These are phyloP conservation scores for Colletotrichum orbiculare DNA, from an alignment of 2,329 filamentous ascomycete species.

Conservation along the genomic window DNA sequence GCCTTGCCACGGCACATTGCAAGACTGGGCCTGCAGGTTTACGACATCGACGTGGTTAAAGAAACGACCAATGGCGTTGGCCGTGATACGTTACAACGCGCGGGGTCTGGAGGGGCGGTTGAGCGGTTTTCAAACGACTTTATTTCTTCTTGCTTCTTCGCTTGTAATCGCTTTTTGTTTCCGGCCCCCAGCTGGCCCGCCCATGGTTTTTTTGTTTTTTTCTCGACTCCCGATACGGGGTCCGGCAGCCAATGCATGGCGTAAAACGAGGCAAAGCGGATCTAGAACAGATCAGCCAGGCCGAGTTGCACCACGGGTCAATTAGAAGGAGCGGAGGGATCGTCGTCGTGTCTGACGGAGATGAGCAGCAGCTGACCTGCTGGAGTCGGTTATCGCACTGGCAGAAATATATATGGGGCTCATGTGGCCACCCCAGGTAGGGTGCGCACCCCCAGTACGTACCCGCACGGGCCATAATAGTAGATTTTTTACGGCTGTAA, in stretches of 20 bases:
- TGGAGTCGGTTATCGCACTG: no score
- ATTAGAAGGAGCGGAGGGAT: conserved; percentile 25
- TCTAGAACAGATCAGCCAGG: conserved; percentile 21
- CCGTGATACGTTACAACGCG: conserved; percentile 17
- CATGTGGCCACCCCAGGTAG: no score
- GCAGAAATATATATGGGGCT: no score
- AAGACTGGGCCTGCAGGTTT: conserved; percentile 15
- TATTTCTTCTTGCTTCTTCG: conserved; percentile 16
- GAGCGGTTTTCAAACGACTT: conserved; percentile 27
- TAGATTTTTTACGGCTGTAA: no score
- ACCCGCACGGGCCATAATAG: no score
- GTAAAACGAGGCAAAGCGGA: conserved; percentile 8
- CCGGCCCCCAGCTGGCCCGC: conserved; percentile 2
- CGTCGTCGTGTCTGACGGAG: conserved; percentile 5
- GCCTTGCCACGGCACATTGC: conserved; percentile 15
- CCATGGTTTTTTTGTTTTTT: conserved; percentile 10
- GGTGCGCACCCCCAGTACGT: no score
- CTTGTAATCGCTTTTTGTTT: conserved; percentile 11
- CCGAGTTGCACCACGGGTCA: conserved; percentile 11
- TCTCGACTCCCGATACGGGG: conserved; percentile 1
- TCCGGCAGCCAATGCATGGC: conserved; percentile 6
- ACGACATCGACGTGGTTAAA: conserved; percentile 27
- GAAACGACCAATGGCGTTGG: conserved; percentile 18
- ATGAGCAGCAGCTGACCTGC: conserved; percentile 4
- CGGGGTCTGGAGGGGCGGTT: conserved; percentile 13